Evolutionary conservation across 1,139 yeast species (phyloP), one percentile per base, ranked within the genome.

Genomic region (Taphrina confusa): DNA sequence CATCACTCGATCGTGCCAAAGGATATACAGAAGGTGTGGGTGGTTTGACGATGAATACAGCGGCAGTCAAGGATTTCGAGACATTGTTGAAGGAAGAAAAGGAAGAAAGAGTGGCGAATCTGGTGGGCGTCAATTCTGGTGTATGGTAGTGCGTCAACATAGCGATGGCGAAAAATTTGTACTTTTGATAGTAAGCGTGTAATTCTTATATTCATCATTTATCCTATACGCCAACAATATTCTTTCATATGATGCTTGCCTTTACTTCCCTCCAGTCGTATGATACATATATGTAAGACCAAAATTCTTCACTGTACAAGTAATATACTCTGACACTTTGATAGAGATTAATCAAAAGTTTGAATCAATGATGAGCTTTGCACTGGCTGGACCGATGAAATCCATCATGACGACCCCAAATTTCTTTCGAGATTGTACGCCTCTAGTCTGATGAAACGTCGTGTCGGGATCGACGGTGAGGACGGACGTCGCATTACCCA

Each of bases 91-190:
- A 34, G n/a, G 58, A 34, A 4, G 58, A 54, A 20, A 44, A 42
- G 12, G 51, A 42, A 23, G 42, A 54, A 36, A 23, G 45, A 30
- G 34, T 54, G 14, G 58, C 58, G 20, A 27, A 33, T 18, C 27
- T 46, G 31, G 58, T 54, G n/a, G 58, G 58, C 34, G 50, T 33
- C 33, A 36, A 44, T 33, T 44, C 51, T 8, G 58, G 58, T 18
- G 58, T 54, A 4, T 54, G 58, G 58, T 54, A 31, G 23, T 39
- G 23, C 20, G 23, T 18, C 11, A 9, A 9, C 9, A 30, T 9
- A 30, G 33, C 33, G 33, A 9, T 30, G 33, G 33, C 12, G 33
- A 9, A 30, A 30, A 30, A 30, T 30, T 9, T 30, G 33, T 11
- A 5, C 5, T 25, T 23, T 42, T n/a, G n/a, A n/a, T n/a, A n/a